A percentile compares a stretch with the other conserved stretches of the same genome.
These are phyloP conservation scores for Xylariaceae sp. DNA, from an alignment of 2,329 filamentous ascomycete species.

Conservation along the genomic window DNA sequence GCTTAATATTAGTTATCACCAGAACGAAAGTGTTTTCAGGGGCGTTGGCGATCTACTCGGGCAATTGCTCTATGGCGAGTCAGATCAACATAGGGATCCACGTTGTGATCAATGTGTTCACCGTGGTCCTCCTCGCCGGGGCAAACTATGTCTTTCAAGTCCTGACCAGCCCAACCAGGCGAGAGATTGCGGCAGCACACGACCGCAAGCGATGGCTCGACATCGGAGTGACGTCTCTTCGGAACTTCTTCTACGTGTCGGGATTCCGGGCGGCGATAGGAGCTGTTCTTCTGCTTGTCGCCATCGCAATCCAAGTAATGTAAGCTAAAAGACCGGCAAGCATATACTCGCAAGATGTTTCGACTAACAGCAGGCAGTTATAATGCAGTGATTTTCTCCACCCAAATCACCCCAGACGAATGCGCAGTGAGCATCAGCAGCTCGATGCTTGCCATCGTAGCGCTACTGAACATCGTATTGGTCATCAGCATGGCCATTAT, in stretches of 20 bases:
- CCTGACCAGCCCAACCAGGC: slow-evolving; percentile 59
- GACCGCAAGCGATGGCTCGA: slow-evolving; percentile 55
- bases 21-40: slow-evolving; percentile 43
- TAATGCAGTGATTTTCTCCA: slow-evolving; percentile 57
- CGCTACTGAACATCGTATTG: slow-evolving; percentile 37
- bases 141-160: slow-evolving; percentile 62
- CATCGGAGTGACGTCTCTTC: slow-evolving; percentile 58
- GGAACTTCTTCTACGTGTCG: slow-evolving; percentile 54
- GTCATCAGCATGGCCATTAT: slow-evolving; percentile 38
- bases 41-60: slow-evolving; percentile 47
- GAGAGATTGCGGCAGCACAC: slow-evolving; percentile 55
- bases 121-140: slow-evolving; percentile 51
- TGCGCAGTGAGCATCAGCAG: slow-evolving; percentile 52
- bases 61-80: slow-evolving; percentile 46
- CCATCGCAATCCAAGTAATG: slow-evolving; percentile 57
- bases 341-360: neutral
- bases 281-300: slow-evolving; percentile 47
- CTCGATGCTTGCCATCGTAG: slow-evolving; percentile 49
- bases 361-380: slow-evolving; percentile 45
- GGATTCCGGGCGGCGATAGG: slow-evolving; percentile 48
- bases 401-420: slow-evolving; percentile 40
- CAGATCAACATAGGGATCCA: slow-evolving; percentile 50
- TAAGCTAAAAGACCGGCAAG: slow-evolving; percentile 42
- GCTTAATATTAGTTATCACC: slow-evolving; percentile 46
- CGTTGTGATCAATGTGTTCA: slow-evolving; percentile 51